These are phyloP conservation scores for Berkeleyomyces basicola DNA, from an alignment of 2,329 filamentous ascomycete species.

Conservation along the genomic window DNA sequence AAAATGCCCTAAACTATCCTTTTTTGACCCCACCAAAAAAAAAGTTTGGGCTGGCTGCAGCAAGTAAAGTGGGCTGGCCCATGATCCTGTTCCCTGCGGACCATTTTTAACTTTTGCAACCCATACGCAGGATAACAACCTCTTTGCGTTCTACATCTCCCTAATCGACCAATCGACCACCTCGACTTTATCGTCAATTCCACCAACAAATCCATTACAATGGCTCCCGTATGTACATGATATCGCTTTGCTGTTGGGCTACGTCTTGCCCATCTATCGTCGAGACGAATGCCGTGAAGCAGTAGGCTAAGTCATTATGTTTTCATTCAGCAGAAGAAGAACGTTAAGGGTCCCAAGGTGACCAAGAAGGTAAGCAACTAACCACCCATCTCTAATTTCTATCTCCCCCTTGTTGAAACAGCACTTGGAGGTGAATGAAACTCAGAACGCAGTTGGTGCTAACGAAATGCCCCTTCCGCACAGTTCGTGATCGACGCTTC, in stretches of 20 bases:
- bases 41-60: neutral
- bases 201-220: constrained; percentile 33
- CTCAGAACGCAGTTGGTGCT: neutral
- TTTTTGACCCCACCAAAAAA: constrained; percentile 1
- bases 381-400: neutral
- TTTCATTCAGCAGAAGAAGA: constrained; percentile 44
- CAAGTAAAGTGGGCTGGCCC: constrained; percentile 4
- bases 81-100: neutral
- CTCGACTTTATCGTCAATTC: constrained; percentile 13
- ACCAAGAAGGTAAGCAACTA: constrained; percentile 58
- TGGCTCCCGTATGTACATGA: constrained; percentile 75
- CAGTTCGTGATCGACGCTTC: constrained; percentile 99
- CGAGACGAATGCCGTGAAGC: constrained; percentile 41
- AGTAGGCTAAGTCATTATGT: constrained; percentile 79
- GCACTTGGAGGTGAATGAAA: constrained; percentile 11
- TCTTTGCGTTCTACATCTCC: constrained; percentile 34
- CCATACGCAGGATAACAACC: constrained; percentile 71
- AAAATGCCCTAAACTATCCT: constrained; percentile 7
- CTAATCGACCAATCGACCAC: constrained; percentile 10
- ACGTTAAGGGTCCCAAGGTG: constrained; percentile 52
- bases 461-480: neutral
- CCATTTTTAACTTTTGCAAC: constrained; percentile 15
- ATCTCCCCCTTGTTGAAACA: neutral
- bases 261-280: constrained; percentile 22
- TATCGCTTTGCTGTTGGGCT: constrained; percentile 90